Percentiles rank a stretch among this genome's conserved stretches.
These are phyloP conservation scores for Favolaschia claudopus DNA, from an alignment of 768 basidiomycete species.

Conservation along the genomic window DNA sequence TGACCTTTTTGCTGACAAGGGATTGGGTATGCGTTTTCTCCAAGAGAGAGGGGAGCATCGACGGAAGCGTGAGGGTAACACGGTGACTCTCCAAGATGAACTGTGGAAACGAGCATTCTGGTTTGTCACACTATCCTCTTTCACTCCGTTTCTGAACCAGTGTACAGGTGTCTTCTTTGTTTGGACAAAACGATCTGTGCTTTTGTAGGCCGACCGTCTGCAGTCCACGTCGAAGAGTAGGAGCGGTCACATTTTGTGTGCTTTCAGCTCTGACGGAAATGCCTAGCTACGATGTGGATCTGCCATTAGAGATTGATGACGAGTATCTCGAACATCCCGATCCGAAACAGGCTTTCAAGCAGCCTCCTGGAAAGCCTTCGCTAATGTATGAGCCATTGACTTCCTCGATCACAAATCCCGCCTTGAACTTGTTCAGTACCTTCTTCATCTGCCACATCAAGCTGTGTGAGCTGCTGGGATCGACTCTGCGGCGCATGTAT, in stretches of 20 bases:
- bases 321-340: conserved; percentile 56
- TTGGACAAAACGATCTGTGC: conserved; percentile 47
- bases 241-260: conserved; percentile 28
- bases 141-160: no score
- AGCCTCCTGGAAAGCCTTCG: conserved; percentile 68
- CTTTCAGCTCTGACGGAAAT: neutral
- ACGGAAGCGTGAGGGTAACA: no score
- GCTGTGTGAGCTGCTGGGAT: conserved; percentile 69
- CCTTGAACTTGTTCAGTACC: no score
- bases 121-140: no score
- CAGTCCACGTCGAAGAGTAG: conserved; percentile 76
- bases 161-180: conserved; percentile 39
- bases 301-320: conserved; percentile 66
- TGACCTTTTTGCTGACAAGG: no score
- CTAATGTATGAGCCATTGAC: no score
- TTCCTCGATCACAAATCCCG: no score
- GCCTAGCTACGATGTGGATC: conserved; percentile 67
- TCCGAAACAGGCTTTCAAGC: conserved; percentile 59
- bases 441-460: conserved; percentile 62
- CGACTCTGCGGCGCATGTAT: conserved; percentile 65
- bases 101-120: conserved; percentile 68
- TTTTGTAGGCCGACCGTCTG: conserved; percentile 69
- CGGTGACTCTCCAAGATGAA: no score
- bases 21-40: no score
- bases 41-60: no score